phyloP scores from a whole-genome alignment of 306 rosid genomes.

The Begonia masoniana region DNA sequence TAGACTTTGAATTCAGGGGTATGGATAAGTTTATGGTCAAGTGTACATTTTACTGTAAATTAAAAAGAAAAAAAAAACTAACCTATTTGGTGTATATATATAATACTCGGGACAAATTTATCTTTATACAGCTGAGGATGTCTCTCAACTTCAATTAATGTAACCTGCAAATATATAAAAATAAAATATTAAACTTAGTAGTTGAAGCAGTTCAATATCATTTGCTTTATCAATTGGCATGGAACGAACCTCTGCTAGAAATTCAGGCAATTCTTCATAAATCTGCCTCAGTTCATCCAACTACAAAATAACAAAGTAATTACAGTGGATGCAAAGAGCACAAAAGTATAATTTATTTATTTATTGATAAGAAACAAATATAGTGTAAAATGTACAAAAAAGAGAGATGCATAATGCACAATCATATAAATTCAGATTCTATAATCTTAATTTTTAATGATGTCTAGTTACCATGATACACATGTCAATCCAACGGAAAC shows the following conservation, averaged over 20 bases:
- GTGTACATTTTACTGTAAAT: not conserved
- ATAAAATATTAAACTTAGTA: conserved; percentile 2
- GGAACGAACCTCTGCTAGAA: conserved; percentile 60
- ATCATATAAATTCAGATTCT: too few species aligned
- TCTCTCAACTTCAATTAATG: conserved; percentile 56
- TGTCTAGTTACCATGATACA: too few species aligned
- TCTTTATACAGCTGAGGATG: conserved; percentile 44
- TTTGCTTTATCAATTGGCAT: conserved; percentile 12
- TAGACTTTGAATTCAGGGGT: too few species aligned
- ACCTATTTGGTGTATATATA: conserved; percentile 90
- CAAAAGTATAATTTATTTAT: too few species aligned
- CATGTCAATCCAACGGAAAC: too few species aligned
- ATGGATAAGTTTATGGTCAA: not conserved
- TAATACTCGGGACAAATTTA: conserved; percentile 58
- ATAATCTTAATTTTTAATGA: too few species aligned
- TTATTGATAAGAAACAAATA: too few species aligned
- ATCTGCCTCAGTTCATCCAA: conserved; percentile 97
- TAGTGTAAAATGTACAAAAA: too few species aligned
- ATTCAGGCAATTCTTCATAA: conserved; percentile 88
- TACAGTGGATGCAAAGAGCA: too few species aligned
- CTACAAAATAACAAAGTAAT: conserved; percentile 20
- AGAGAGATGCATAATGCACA: too few species aligned
- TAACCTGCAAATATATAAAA: conserved; percentile 38
- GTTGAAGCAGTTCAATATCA: not conserved
- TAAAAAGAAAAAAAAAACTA: conserved; percentile 9